Evolutionary conservation across 768 basidiomycete species (phyloP), one percentile per base, ranked within the genome.

Genomic region (Tricholoma terreum): DNA sequence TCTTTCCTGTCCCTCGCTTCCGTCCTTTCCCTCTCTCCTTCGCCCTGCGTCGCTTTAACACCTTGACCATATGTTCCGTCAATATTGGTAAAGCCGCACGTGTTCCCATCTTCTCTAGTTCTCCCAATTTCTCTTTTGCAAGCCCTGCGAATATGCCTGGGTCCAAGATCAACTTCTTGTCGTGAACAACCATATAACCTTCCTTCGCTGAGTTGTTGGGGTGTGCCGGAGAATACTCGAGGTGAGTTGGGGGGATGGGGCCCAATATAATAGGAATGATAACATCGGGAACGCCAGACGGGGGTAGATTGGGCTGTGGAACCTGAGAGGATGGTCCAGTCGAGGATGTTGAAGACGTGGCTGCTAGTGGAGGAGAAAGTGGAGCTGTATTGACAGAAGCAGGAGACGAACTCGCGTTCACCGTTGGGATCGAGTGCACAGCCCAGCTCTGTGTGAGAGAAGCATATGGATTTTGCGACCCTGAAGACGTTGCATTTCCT

Each of bases 111-210:
- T 81, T 80, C 71, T 94, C 89, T 24, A 95, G 74, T 45, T 89
- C 86, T 56, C 79, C 81, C 43, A 96, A 73, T 69, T 88, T 88
- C 59, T 87, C 85, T 43, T 80, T 75, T 3, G 87, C 84, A 11
- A 96, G 80, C 54, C 86, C 85, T 8, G 87, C 81, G 67, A 97
- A 97, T 33, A 96, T 87, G 19, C 81, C 79, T 2, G 94, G 94
- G 64, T 92, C 90, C 35, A 97, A 83, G 55, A 93, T 84, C 19
- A 97, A 81, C 30, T 83, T 87, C 53, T 91, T 87, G 61, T 93
- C 87, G 60, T 95, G 92, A 11, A 95, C 74, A 21, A 92, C 84
- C 76, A 97, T 92, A 31, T 81, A 82, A 2, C 81, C 80, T 63
- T 81, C 76, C 58, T 80, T 80, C 10, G 70, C 75, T 1, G 79